Evolutionary conservation across 805 yeast genomes (phyloP), one percentile per base, ranked within the genome.

Genomic region (Torulaspora gathmanii): DNA sequence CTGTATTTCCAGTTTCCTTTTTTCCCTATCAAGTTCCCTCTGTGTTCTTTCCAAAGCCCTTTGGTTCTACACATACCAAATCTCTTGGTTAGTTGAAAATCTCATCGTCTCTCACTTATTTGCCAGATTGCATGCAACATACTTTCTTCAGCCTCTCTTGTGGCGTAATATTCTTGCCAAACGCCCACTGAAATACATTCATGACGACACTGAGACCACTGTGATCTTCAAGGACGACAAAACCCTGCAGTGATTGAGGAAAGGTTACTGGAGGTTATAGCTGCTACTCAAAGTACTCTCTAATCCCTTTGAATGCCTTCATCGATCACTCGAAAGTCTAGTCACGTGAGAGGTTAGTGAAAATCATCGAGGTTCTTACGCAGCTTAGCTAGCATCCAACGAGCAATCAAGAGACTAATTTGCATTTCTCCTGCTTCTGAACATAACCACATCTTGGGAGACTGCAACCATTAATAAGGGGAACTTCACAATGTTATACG

Each of bases 1-100:
- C 67, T 95, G 99, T 45, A 75, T 79, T 63, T 91, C 96, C 31
- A 93, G 70, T 63, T 93, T 89, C 49, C 75, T 71, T 46, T 87
- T 81, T 65, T 93, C 99, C 49, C 99, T 71, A 33, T 87, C 89
- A 40, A 93, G 72, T 61, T 93, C 99, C 40, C 99, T 74, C 66
- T 89, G 97, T 0, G 98, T 90, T 54, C 90, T 81, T 59, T 93
- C 99, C 22, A 93, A 72, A 5, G 96, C 95, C 45, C 99, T 72
- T 71, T 95, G 99, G 68, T 93, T 95, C 80, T 81, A 4, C 8
- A 22, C 8, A 22, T 39, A 12, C 13, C 5, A n/a, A 10, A 23
- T 27, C 3, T 26, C 12, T 10, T 19, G 19, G 47, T 41, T 37
- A 47, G 42, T 41, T 22, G 25, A 41, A 28, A 12, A 19, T 11